These are phyloP conservation scores for Phanerochaete sordida DNA, from an alignment of 768 basidiomycete genomes.

Conservation along the genomic window DNA sequence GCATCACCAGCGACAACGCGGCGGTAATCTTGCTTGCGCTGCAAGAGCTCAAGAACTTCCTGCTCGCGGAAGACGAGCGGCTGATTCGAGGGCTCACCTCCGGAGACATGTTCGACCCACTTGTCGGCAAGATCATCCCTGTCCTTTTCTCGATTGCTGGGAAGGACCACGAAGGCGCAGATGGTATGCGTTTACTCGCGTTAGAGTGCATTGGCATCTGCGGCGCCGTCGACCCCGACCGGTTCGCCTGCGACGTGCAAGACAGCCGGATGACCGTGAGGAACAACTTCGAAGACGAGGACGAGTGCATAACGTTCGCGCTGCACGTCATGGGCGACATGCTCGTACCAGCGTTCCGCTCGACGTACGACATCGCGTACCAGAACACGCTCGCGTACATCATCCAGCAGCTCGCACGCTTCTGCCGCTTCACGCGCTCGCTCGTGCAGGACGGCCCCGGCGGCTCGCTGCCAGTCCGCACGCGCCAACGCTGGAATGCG, in stretches of 20 bases:
- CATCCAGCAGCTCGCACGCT: conserved; percentile 85
- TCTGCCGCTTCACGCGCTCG: conserved; percentile 83
- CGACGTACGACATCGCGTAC: conserved; percentile 91
- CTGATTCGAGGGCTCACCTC: conserved; percentile 63
- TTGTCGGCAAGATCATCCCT: conserved; percentile 64
- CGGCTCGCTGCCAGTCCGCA: conserved; percentile 54
- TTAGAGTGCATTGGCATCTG: conserved; percentile 90
- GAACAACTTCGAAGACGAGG: conserved; percentile 76
- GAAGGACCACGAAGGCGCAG: conserved; percentile 74
- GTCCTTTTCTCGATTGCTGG: conserved; percentile 66
- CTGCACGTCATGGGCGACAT: conserved; percentile 82
- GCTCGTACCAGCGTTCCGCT: conserved; percentile 85
- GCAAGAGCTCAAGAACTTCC: conserved; percentile 67
- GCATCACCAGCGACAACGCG: conserved; percentile 74
- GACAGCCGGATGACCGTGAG: conserved; percentile 70
- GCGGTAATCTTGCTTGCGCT: conserved; percentile 73
- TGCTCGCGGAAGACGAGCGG: conserved; percentile 45
- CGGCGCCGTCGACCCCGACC: conserved; percentile 94
- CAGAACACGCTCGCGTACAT: conserved; percentile 87
- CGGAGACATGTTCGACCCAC: conserved; percentile 83
- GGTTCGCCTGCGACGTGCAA: conserved; percentile 62
- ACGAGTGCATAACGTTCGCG: conserved; percentile 75
- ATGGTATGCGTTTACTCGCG: conserved; percentile 63
- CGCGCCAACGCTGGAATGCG: conserved; percentile 72
- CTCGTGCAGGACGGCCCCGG: conserved; percentile 52